Conservation (phyloP, 352 stramenopile species). For the Globisporangium apiculatum region DNA sequence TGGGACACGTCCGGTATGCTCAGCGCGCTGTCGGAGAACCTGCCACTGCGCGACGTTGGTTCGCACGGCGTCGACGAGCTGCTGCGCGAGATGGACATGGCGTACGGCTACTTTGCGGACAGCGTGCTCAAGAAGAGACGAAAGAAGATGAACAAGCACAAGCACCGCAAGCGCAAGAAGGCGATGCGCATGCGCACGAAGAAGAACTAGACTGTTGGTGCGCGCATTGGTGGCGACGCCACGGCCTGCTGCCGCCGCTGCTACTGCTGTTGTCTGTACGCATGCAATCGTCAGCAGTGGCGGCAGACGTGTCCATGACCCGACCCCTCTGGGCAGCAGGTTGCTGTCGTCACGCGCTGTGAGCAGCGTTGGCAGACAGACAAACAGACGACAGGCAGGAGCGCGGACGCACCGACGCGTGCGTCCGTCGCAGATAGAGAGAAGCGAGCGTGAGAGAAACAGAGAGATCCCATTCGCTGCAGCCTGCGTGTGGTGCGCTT, state of each 20-base stretch:
- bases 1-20: constrained; percentile 83
- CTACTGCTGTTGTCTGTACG: too few relatives aligned
- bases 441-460: neutral
- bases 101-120: constrained; percentile 65
- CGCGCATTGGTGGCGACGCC: too few relatives aligned
- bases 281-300: too few relatives aligned
- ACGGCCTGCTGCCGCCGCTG: too few relatives aligned
- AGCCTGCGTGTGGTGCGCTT: neutral
- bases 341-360: neutral
- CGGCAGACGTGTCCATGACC: too few relatives aligned
- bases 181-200: constrained; percentile 84
- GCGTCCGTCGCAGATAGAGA: neutral
- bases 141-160: constrained; percentile 94
- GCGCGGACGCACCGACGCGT: neutral
- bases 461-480: neutral
- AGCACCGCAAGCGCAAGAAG: constrained; percentile 89
- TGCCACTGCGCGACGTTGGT: constrained; percentile 46
- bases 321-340: too few relatives aligned
- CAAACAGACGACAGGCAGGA: neutral
- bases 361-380: neutral
- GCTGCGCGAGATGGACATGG: constrained; percentile 50
- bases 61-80: constrained; percentile 41
- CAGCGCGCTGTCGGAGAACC: constrained; percentile 47
- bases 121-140: constrained; percentile 86
- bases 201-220: constrained; percentile 58